A percentile compares a stretch with the other conserved stretches of the same genome.
Evolutionary conservation across 371 early-diverging fungal species (phyloP).

Genomic region (Zancudomyces culisetae): DNA sequence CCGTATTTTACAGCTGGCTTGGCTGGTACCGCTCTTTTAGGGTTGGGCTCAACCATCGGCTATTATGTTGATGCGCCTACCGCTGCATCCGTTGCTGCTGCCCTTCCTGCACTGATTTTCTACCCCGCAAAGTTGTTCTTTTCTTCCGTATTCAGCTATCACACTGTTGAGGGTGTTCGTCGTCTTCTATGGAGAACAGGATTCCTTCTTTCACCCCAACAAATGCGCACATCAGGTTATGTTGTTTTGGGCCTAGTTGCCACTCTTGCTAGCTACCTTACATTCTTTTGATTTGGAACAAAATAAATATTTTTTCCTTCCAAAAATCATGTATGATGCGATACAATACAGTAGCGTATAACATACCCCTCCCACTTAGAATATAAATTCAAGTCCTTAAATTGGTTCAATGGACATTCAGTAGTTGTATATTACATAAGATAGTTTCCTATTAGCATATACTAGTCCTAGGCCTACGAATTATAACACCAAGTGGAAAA

Average conservation of each 20-base stretch:
- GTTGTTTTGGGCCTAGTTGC: constrained; percentile 45
- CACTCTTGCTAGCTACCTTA: constrained; percentile 34
- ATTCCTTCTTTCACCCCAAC: constrained; percentile 41
- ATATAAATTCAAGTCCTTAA: too few species aligned
- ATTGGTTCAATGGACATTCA: too few species aligned
- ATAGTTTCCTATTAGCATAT: too few species aligned
- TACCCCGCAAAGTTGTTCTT: constrained; percentile 40
- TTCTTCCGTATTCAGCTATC: constrained; percentile 61
- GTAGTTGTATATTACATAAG: too few species aligned
- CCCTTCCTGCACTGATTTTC: constrained; percentile 31
- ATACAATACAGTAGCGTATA: too few species aligned
- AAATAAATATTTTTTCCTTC: too few species aligned
- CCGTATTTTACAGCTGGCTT: too few species aligned
- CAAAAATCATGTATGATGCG: too few species aligned
- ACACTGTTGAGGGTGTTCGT: constrained; percentile 70
- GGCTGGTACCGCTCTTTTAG: too few species aligned
- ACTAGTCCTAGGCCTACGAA: too few species aligned
- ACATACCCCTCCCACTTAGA: too few species aligned
- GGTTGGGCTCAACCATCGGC: constrained; percentile 29
- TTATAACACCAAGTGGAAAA: too few species aligned
- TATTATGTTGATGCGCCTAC: constrained; percentile 47
- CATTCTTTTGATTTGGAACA: constrained; percentile 22
- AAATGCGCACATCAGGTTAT: constrained; percentile 69
- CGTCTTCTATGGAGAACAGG: constrained; percentile 85
- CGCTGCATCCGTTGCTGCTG: constrained; percentile 28